phyloP scores from a whole-genome alignment of 345 rosid species.

The Microthlaspi erraticum region DNA sequence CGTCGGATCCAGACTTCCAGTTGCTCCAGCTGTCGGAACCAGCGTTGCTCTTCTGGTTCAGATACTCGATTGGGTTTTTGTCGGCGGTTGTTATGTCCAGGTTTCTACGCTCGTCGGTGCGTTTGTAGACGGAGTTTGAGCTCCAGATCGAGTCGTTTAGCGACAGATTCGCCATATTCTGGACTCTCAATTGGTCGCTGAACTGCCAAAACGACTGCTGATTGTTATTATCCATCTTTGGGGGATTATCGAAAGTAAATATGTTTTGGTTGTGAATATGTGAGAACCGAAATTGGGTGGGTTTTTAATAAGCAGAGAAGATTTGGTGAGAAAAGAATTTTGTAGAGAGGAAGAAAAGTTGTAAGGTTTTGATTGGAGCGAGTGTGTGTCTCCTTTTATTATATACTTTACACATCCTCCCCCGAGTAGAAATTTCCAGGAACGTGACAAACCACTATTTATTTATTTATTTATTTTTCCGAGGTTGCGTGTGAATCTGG shows the following conservation, averaged over 20 bases:
- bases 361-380: constrained; percentile 40
- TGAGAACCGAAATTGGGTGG: neutral
- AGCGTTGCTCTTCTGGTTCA: constrained; percentile 39
- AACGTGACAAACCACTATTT: constrained; percentile 30
- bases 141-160: constrained; percentile 95
- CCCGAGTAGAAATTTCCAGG: constrained; percentile 57
- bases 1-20: constrained; percentile 36
- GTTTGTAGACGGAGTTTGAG: constrained; percentile 54
- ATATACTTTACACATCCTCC: neutral
- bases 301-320: neutral
- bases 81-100: constrained; percentile 64
- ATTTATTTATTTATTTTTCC: neutral
- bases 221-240: constrained; percentile 73
- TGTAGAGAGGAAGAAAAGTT: neutral
- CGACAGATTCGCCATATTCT: constrained; percentile 76
- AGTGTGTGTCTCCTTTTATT: constrained; percentile 21
- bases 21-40: constrained; percentile 36
- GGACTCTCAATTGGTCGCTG: constrained; percentile 91
- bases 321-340: constrained; percentile 13
- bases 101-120: constrained; percentile 73
- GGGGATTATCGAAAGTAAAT: too few species aligned
- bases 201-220: constrained; percentile 95
- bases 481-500: constrained; percentile 67
- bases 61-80: constrained; percentile 33
- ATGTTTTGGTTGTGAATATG: constrained; percentile 6